Percentiles rank a stretch among this genome's conserved stretches.
These are phyloP conservation scores for Populus trichocarpa DNA, from an alignment of 441 rosid genomes.

Conservation along the genomic window DNA sequence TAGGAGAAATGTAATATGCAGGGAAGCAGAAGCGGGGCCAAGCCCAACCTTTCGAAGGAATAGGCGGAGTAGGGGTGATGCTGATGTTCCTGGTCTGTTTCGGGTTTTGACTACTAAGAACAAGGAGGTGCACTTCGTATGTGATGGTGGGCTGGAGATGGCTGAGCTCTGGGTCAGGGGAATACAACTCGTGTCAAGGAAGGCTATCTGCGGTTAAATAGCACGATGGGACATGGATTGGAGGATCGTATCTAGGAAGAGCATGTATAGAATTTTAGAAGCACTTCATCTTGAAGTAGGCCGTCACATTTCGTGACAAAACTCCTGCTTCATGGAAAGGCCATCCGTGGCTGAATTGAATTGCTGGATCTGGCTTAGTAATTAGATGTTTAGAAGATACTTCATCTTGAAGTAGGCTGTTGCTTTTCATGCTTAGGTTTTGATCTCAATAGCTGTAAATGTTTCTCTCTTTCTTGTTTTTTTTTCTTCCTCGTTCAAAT, in stretches of 20 bases:
- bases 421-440: constrained; percentile 24
- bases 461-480: neutral
- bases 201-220: constrained; percentile 34
- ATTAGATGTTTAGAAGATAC: constrained; percentile 24
- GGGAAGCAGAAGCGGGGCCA: constrained; percentile 57
- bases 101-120: constrained; percentile 61
- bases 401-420: constrained; percentile 27
- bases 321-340: too few relatives aligned
- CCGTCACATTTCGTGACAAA: neutral
- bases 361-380: too few relatives aligned
- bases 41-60: constrained; percentile 51
- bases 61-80: constrained; percentile 40
- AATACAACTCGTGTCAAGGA: constrained; percentile 65
- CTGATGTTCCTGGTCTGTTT: constrained; percentile 55
- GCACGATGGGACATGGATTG: neutral
- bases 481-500: neutral
- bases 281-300: constrained; percentile 38
- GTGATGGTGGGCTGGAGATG: constrained; percentile 68
- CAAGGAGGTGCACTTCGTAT: constrained; percentile 79
- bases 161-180: constrained; percentile 97
- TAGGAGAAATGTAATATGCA: constrained; percentile 61
- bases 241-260: neutral
- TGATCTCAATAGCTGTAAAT: constrained; percentile 35
- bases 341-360: too few relatives aligned
- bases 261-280: constrained; percentile 30